These are phyloP conservation scores for Russula ochroleuca DNA, from an alignment of 768 basidiomycete species.

Conservation along the genomic window DNA sequence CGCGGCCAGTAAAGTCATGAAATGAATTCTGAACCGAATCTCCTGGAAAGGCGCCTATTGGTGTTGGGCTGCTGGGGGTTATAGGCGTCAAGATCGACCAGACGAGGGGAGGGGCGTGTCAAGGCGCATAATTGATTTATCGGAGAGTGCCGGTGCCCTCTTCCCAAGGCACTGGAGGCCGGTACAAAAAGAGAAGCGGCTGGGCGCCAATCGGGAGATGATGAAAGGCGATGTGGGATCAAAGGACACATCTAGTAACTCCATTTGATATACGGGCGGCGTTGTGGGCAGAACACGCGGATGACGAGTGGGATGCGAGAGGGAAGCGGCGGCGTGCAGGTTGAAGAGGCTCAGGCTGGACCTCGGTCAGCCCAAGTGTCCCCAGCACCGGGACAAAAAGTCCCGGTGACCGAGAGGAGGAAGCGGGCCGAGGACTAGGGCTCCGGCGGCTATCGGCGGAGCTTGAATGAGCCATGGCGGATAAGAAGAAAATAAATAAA, in stretches of 20 bases:
- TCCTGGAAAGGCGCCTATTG: background rate
- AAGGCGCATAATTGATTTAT: background rate
- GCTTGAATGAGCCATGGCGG: background rate
- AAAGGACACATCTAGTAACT: constrained; percentile 16
- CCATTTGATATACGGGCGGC: constrained; percentile 13
- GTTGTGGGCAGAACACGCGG: background rate
- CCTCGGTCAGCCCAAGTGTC: background rate
- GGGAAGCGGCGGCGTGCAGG: background rate
- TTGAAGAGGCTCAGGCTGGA: background rate
- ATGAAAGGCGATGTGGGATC: constrained; percentile 15
- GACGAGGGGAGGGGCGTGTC: background rate
- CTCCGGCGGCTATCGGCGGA: constrained; percentile 17
- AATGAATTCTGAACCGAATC: background rate
- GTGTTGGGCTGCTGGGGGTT: background rate
- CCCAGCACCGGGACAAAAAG: background rate
- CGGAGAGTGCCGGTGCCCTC: constrained; percentile 2
- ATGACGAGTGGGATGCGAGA: background rate
- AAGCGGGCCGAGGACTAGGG: background rate
- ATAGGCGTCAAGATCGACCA: background rate
- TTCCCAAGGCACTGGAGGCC: constrained; percentile 4
- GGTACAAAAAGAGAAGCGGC: constrained; percentile 12
- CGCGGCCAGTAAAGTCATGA: no score
- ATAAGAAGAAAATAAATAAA: constrained; percentile 12
- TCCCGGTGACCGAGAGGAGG: background rate
- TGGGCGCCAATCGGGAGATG: constrained; percentile 16